Evolutionary conservation across 305 asterid species (phyloP).

Genomic region (Ilex paraguariensis): DNA sequence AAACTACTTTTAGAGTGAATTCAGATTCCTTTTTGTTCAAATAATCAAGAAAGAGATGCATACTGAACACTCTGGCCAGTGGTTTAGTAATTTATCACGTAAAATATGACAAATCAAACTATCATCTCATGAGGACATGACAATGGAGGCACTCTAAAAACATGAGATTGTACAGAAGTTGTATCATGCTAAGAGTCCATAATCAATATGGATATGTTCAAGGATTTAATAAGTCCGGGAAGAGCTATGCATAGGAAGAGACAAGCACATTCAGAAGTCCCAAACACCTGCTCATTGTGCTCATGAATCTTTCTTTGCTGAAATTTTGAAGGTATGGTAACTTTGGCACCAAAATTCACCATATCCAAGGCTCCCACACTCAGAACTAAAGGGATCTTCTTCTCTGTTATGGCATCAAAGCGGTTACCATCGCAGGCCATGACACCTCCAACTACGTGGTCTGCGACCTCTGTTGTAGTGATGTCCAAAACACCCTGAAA

Average conservation of each 20-base stretch:
- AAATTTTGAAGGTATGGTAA: conserved; percentile 68
- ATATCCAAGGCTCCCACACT: conserved; percentile 95
- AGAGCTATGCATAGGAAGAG: background rate
- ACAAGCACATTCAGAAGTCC: conserved; percentile 5
- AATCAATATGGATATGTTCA: background rate
- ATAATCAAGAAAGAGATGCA: too few species aligned
- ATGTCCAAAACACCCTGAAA: conserved; percentile 86
- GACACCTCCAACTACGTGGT: conserved; percentile 83
- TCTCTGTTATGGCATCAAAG: conserved; percentile 74
- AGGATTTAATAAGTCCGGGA: too few species aligned
- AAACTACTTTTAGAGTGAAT: too few species aligned
- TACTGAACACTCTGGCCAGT: too few species aligned
- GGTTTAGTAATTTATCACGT: too few species aligned
- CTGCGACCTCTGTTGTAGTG: conserved; percentile 96
- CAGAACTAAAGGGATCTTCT: conserved; percentile 82
- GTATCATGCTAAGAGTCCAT: background rate
- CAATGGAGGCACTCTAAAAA: background rate
- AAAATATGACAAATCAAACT: too few species aligned
- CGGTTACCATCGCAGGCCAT: conserved; percentile 92
- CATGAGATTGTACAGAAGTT: background rate
- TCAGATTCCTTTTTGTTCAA: too few species aligned
- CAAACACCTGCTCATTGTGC: conserved; percentile 81
- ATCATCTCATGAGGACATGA: background rate
- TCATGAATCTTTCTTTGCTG: conserved; percentile 59
- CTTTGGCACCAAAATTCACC: conserved; percentile 90